Evolutionary conservation across 441 rosid species (phyloP), one percentile per base, ranked within the genome.

Genomic region (Aleurites moluccanus): DNA sequence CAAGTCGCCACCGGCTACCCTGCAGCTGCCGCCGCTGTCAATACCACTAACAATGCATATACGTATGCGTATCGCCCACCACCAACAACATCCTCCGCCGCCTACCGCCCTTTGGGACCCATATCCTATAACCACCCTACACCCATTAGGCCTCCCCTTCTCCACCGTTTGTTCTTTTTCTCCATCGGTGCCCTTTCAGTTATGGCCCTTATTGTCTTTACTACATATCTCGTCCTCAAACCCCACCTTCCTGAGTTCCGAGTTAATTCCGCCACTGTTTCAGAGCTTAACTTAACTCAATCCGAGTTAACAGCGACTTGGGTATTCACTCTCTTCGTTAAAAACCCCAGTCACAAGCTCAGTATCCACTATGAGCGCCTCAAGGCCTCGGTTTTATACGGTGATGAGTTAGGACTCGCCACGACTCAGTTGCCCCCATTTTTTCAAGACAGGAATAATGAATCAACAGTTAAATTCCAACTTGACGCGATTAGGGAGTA

Each of bases 211-310:
- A 21, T 59, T 74, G 27, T 55, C 38, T 53, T 62, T 53, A 53
- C 66, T 14, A 21, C 20, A 2, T 64, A 52, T 33, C 61, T 69
- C 62, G 56, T 45, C 10, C 10, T 74, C 55, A 56, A 27, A 8
- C 71, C 77, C 21, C 69, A 3, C 11, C 10, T 60, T 2, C 73
- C 66, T 1, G 67, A 73, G 75, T 59, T 64, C 71, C 33, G 33
- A 21, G 59, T 80, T 57, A 63, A 35, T 68, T 73, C 83, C 0
- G 77, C 69, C 6, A 20, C 77, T 8, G 21, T 80, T 45, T 65
- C 80, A 6, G 67, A 57, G 20, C 69, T 80, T 52, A 76, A 57
- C n/a, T 18, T 50, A 23, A 64, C 69, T n/a, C 53, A 23, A n/a
- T 76, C 80, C 33, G 47, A 38, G 47, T 14, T 76, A 42, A 63